phyloP scores from a whole-genome alignment of 208 protist genomes.

The Borovskyia barvae region DNA sequence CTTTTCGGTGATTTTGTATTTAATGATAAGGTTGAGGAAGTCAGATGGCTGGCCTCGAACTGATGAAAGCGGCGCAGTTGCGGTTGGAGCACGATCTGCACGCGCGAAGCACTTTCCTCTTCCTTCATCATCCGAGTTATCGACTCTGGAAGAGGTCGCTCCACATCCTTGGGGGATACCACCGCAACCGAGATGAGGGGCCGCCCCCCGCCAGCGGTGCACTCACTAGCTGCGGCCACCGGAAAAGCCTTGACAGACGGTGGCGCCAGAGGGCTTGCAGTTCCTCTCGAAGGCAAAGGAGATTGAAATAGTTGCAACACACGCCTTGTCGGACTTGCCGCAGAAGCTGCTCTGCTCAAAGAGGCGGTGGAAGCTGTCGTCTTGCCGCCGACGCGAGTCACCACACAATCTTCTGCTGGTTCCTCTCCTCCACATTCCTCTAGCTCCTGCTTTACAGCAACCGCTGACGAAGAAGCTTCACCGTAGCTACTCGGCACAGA shows the following conservation, averaged over 20 bases:
- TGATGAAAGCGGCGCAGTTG: constrained; percentile 53
- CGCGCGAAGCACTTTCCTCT: constrained; percentile 57
- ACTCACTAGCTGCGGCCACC: too few relatives aligned
- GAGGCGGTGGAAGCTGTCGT: too few relatives aligned
- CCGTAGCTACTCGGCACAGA: neutral
- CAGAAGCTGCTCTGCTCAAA: neutral
- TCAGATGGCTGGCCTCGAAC: neutral
- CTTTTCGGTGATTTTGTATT: neutral
- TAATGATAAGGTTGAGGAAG: too few relatives aligned
- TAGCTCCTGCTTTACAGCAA: neutral
- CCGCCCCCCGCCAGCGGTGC: too few relatives aligned
- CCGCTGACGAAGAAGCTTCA: too few relatives aligned
- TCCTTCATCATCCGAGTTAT: constrained; percentile 63
- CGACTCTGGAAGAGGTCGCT: constrained; percentile 41
- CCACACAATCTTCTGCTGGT: neutral
- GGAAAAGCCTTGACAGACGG: too few relatives aligned
- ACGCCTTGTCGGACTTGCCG: neutral
- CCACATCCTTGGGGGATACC: constrained; percentile 21
- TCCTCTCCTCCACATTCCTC: neutral
- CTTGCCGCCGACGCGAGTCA: too few relatives aligned
- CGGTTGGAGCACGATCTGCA: constrained; percentile 85
- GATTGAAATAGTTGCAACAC: neutral
- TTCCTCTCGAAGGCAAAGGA: neutral
- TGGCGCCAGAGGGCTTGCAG: too few relatives aligned
- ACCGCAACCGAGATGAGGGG: constrained; percentile 49